phyloP scores from a whole-genome alignment of 257 asterid genomes.

The Oldenlandia corymbosa region DNA sequence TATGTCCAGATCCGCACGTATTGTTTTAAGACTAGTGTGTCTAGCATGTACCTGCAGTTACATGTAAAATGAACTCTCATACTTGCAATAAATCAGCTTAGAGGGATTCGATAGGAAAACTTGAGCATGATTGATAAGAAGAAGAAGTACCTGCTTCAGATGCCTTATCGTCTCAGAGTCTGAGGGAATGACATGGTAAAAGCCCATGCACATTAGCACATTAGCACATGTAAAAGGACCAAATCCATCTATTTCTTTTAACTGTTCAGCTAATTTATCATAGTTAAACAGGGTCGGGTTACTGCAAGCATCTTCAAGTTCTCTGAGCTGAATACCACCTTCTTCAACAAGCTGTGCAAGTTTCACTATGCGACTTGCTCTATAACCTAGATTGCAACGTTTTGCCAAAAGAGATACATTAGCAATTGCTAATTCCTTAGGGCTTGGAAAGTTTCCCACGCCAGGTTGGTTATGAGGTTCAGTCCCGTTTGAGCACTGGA shows the following conservation, averaged over 20 bases:
- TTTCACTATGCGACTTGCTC: conserved; percentile 67
- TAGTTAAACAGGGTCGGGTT: conserved; percentile 35
- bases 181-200: conserved; percentile 71
- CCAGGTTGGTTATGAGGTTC: conserved; percentile 9
- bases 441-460: conserved; percentile 70
- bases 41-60: conserved; percentile 55
- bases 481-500: conserved; percentile 15
- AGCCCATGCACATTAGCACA: conserved; percentile 86
- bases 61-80: neutral
- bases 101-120: neutral
- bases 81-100: no score
- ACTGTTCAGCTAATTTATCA: conserved; percentile 47
- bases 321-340: conserved; percentile 48
- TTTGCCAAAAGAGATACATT: conserved; percentile 49
- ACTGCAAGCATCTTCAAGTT: conserved; percentile 41
- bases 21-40: conserved; percentile 31
- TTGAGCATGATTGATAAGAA: neutral
- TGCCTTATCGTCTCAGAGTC: conserved; percentile 92
- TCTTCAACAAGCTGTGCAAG: conserved; percentile 58
- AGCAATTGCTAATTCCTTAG: conserved; percentile 52
- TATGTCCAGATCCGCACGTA: conserved; percentile 51
- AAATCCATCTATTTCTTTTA: conserved; percentile 62
- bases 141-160: conserved; percentile 54
- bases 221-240: conserved; percentile 85
- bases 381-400: conserved; percentile 71